Conservation (phyloP, 129 eudicot species). For the Chrysanthemum makinoi region DNA sequence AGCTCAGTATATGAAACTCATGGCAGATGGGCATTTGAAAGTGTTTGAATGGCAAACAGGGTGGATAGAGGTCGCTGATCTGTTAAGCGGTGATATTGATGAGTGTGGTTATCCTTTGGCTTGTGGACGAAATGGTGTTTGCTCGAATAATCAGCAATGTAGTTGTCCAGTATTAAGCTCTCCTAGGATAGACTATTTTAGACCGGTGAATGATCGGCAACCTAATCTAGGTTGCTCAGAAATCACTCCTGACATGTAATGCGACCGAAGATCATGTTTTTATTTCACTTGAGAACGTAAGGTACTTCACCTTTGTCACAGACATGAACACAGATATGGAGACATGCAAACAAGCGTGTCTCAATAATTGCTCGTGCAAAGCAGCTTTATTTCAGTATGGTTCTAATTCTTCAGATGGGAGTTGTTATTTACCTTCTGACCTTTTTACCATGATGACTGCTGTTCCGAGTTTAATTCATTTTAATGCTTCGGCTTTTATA, state of each 20-base stretch:
- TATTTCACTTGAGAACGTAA: slow-evolving; percentile 11
- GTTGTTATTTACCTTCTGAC: slow-evolving; percentile 23
- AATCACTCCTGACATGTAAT: slow-evolving; percentile 27
- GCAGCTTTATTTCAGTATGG: slow-evolving; percentile 33
- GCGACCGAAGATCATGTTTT: slow-evolving; percentile 23
- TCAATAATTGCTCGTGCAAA: slow-evolving; percentile 38
- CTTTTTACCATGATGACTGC: slow-evolving; percentile 26
- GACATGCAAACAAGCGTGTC: slow-evolving; percentile 38
- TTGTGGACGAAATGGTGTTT: slow-evolving; percentile 35
- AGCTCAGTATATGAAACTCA: slow-evolving; percentile 26
- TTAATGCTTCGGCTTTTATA: slow-evolving; percentile 21
- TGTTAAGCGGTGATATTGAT: neutral
- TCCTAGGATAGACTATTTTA: slow-evolving; percentile 20
- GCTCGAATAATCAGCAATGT: slow-evolving; percentile 27
- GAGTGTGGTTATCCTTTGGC: slow-evolving; percentile 30
- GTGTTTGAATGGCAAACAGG: slow-evolving; percentile 5
- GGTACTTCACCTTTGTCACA: neutral
- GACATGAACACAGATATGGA: slow-evolving; percentile 14
- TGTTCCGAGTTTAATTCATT: neutral
- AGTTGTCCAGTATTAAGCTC: slow-evolving; percentile 23
- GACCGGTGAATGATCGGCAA: neutral
- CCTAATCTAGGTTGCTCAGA: slow-evolving; percentile 30
- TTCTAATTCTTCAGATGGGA: slow-evolving; percentile 1
- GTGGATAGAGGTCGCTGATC: slow-evolving; percentile 2
- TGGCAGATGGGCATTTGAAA: slow-evolving; percentile 32